Conservation (phyloP, 192 early-diverging fungal species). For the Gigaspora rosea region DNA sequence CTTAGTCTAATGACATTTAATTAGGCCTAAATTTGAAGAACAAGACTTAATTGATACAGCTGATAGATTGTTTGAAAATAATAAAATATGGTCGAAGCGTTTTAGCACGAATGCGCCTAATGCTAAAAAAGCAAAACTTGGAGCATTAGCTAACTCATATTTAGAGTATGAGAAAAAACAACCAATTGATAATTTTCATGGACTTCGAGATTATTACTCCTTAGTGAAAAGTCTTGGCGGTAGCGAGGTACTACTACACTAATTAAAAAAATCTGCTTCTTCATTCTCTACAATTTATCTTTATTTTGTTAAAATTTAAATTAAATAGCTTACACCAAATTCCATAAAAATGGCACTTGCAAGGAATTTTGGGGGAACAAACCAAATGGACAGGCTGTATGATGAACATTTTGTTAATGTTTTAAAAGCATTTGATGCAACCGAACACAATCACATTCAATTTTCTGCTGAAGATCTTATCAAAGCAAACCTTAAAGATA, state of each 20-base stretch:
- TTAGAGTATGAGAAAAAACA: not conserved
- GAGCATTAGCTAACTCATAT: not conserved
- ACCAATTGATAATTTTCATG: conserved; percentile 28
- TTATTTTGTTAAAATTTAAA: too few species aligned
- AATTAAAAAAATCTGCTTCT: not conserved
- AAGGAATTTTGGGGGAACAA: conserved; percentile 31
- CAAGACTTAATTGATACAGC: not conserved
- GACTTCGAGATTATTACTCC: conserved; percentile 8
- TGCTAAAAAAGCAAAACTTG: not conserved
- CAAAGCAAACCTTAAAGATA: conserved; percentile 10
- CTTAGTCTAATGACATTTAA: too few species aligned
- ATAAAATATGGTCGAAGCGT: not conserved
- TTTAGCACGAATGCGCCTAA: too few species aligned
- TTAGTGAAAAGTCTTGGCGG: not conserved
- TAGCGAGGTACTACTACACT: not conserved
- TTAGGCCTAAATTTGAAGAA: not conserved
- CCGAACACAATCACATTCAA: not conserved
- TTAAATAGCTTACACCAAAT: too few species aligned
- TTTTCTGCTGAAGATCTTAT: conserved; percentile 13
- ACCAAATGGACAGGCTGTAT: not conserved
- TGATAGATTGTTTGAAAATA: not conserved
- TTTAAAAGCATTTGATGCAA: not conserved
- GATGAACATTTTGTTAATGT: conserved; percentile 5
- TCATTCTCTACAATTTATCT: too few species aligned
- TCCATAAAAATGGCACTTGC: conserved; percentile 18